These are phyloP conservation scores for Erysimum cheiri DNA, from an alignment of 441 rosid species.

Conservation along the genomic window DNA sequence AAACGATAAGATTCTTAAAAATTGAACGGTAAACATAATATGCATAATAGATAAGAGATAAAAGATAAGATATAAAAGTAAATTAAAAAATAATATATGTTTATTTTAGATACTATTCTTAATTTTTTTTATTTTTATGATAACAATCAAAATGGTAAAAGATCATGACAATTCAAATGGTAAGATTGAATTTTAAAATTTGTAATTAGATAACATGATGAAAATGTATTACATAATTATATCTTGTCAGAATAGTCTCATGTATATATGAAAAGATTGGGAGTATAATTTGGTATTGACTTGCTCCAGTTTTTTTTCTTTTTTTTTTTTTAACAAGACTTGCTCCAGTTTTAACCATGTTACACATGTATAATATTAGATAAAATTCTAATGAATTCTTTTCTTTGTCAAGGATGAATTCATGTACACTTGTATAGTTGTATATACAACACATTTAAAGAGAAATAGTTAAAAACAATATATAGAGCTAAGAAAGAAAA, in stretches of 20 bases:
- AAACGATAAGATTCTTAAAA: background rate
- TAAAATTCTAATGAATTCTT: too few relatives aligned
- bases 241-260: background rate
- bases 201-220: background rate
- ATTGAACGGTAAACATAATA: background rate
- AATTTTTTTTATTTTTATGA: background rate
- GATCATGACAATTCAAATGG: background rate
- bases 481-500: background rate
- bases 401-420: too few relatives aligned
- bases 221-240: background rate
- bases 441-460: background rate
- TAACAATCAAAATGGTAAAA: background rate
- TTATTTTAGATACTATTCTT: background rate
- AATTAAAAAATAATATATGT: background rate
- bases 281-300: background rate
- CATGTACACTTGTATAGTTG: too few relatives aligned
- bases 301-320: constrained; percentile 3
- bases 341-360: constrained; percentile 11
- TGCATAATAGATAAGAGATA: background rate
- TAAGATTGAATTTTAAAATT: background rate
- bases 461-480: background rate
- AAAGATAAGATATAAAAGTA: background rate
- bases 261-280: background rate
- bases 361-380: constrained; percentile 6
- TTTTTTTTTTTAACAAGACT: too few relatives aligned